Evolutionary conservation across 2,329 filamentous ascomycete genomes (phyloP), one percentile per base, ranked within the genome.

Genomic region (Alternaria longipes): DNA sequence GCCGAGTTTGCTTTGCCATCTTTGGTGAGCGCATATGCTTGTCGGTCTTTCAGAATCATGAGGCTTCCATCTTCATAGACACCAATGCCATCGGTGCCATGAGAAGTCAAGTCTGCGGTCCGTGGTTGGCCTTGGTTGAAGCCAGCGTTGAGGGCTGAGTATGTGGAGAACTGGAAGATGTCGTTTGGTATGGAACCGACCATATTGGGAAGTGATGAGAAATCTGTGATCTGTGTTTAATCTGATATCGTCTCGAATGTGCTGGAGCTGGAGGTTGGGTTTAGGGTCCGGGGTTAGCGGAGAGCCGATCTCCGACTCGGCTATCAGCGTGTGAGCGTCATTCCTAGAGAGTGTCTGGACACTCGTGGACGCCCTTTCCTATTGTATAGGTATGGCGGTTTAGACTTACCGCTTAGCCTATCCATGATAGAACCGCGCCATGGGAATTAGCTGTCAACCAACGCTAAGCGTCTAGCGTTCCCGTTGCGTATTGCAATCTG

Each of bases 161-260:
- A 68, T 22, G 80, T 76, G 32, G 79, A 81, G 71, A 78, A 82
- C 60, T 82, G 81, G 64, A 80, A 82, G 63, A 82, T 79, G 65
- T 82, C 81, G 72, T 82, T 82, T 36, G 81, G 80, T 26, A 80
- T 79, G 26, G 78, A 77, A 55, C 68, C 71, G 46, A 74, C 72
- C 79, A 81, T 80, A 26, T 40, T 71, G 38, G 11, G 20, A 24
- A 32, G 6, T 46, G n/a, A 24, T 44, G 14, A 8, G 14, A 9
- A 8, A 7, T 41, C 12, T 58, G 24, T 32, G 40, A 30, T 26
- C 9, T 8, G 9, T 12, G n/a, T 26, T 22, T 24, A 30, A 18
- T 18, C 26, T 28, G 26, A 11, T 42, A 36, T 26, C 18, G 26
- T 18, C 8, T 45, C 28, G 20, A 24, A 54, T 34, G 16, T 54